Evolutionary conservation across 768 basidiomycete genomes (phyloP).

Genomic region (Boletus bicolor): DNA sequence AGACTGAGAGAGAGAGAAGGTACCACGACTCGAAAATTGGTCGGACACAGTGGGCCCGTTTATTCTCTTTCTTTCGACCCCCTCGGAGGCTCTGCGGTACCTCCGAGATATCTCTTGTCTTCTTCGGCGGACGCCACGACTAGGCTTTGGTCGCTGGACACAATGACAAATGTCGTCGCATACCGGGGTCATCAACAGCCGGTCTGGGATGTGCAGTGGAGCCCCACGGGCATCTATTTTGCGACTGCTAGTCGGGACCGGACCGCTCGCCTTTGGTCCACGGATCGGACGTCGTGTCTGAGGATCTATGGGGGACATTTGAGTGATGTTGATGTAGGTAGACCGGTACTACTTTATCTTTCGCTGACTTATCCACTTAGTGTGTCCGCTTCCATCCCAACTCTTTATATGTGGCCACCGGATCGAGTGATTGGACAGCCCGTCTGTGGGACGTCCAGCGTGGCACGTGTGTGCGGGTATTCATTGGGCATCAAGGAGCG

Average conservation of each 20-base stretch:
- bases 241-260: conserved; percentile 92
- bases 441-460: conserved; percentile 98
- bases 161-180: conserved; percentile 88
- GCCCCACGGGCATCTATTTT: conserved; percentile 97
- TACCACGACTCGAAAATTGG: conserved; percentile 81
- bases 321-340: conserved; percentile 92
- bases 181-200: conserved; percentile 97
- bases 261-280: conserved; percentile 95
- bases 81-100: conserved; percentile 74
- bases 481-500: conserved; percentile 90
- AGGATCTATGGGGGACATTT: conserved; percentile 94
- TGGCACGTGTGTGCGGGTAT: conserved; percentile 90
- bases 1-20: conserved; percentile 78
- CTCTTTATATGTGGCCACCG: conserved; percentile 94
- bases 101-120: conserved; percentile 87
- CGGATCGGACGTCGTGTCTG: conserved; percentile 81
- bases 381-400: conserved; percentile 97
- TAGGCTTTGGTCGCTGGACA: conserved; percentile 94
- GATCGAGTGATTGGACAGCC: conserved; percentile 94
- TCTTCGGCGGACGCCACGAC: conserved; percentile 89
- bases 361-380: conserved; percentile 40
- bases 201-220: conserved; percentile 99
- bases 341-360: background rate
- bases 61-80: conserved; percentile 95
- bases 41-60: conserved; percentile 96